These are phyloP conservation scores for Periconia sp. DNA, from an alignment of 2,329 filamentous ascomycete genomes.

Conservation along the genomic window DNA sequence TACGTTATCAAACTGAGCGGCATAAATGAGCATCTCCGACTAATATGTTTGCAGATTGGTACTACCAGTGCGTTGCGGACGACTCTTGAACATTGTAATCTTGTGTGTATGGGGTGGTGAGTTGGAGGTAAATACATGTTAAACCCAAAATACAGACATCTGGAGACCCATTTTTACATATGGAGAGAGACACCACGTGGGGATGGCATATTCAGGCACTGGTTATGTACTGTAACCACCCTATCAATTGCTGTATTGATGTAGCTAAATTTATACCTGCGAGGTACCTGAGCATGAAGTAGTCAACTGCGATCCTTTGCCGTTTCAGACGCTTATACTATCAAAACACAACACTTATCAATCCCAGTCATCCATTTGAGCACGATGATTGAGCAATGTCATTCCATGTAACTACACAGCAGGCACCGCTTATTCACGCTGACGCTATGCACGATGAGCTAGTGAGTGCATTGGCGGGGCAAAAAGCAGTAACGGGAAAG, in stretches of 20 bases:
- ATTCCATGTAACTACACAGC: not conserved
- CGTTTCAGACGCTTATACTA: too few relatives aligned
- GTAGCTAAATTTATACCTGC: too few relatives aligned
- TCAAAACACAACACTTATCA: not conserved
- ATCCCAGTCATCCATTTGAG: not conserved
- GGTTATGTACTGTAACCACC: too few relatives aligned
- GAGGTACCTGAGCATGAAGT: too few relatives aligned
- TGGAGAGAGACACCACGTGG: too few relatives aligned
- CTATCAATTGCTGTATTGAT: too few relatives aligned
- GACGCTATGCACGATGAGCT: slow-evolving; percentile 7
- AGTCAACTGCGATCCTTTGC: too few relatives aligned
- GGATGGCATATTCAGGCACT: too few relatives aligned
- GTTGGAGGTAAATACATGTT: not conserved
- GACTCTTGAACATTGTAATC: slow-evolving; percentile 1
- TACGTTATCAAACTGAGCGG: slow-evolving; percentile 9
- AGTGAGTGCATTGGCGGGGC: slow-evolving; percentile 4
- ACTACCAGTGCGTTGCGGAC: slow-evolving; percentile 30
- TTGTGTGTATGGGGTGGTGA: not conserved
- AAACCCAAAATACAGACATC: too few relatives aligned
- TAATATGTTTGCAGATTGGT: slow-evolving; percentile 20
- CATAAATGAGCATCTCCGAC: not conserved
- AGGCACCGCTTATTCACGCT: slow-evolving; percentile 22
- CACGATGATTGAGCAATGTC: not conserved
- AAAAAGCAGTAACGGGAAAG: not conserved
- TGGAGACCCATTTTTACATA: too few relatives aligned